Evolutionary conservation across 2,329 filamentous ascomycete genomes (phyloP).

Genomic region (Calonectria multiphialidica): DNA sequence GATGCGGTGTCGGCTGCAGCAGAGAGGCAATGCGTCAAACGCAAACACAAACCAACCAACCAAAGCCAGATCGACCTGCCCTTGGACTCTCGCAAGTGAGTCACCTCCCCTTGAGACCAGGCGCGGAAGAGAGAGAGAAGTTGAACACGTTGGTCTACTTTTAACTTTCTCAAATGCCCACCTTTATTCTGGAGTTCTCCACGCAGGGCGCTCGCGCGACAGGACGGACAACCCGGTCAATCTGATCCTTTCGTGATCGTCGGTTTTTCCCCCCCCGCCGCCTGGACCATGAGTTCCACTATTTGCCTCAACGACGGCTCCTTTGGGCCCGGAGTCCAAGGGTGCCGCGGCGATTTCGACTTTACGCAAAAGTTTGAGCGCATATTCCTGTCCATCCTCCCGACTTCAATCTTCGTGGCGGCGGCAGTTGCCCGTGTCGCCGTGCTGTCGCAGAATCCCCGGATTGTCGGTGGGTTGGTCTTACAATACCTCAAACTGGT

Average conservation of each 20-base stretch:
- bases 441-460: constrained; percentile 45
- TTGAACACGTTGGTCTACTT: too few species aligned
- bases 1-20: neutral
- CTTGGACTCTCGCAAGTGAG: neutral
- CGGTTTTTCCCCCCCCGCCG: neutral
- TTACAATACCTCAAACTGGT: constrained; percentile 50
- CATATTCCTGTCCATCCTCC: constrained; percentile 59
- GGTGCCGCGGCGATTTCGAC: constrained; percentile 62
- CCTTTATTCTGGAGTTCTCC: too few species aligned
- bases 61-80: neutral
- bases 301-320: constrained; percentile 51
- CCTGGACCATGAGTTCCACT: constrained; percentile 34
- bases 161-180: too few species aligned
- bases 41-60: too few species aligned
- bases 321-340: constrained; percentile 58
- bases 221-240: neutral
- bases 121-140: neutral
- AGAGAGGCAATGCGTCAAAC: neutral
- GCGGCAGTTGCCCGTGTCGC: constrained; percentile 49
- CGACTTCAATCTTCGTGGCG: constrained; percentile 53
- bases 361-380: constrained; percentile 64
- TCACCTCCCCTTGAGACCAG: neutral
- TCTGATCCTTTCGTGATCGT: neutral
- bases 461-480: constrained; percentile 49
- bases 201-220: neutral